phyloP scores from a whole-genome alignment of 2,329 filamentous ascomycete genomes.

The Pseudomassariella vexata region DNA sequence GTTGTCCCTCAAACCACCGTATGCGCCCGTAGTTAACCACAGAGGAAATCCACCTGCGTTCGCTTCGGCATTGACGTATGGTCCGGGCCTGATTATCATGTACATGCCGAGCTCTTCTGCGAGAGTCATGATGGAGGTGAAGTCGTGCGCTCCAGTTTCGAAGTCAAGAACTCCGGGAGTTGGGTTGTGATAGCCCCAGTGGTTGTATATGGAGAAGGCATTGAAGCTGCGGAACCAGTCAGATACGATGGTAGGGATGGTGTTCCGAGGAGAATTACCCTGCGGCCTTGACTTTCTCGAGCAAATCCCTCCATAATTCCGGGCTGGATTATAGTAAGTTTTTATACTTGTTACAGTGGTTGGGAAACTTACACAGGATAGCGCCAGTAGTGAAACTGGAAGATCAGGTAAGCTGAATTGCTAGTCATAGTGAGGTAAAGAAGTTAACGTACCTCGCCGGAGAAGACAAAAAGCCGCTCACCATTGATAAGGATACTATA shows the following conservation, averaged over 20 bases:
- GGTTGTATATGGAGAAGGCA: slow-evolving; percentile 35
- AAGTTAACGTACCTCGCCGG: slow-evolving; percentile 27
- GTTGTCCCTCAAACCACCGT: slow-evolving; percentile 46
- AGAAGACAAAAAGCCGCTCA: slow-evolving; percentile 35
- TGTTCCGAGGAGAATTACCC: slow-evolving; percentile 27
- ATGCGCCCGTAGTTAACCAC: slow-evolving; percentile 57
- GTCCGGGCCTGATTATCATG: slow-evolving; percentile 50
- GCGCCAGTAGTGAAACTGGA: slow-evolving; percentile 35
- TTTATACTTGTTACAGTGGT: not conserved
- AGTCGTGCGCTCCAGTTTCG: slow-evolving; percentile 45
- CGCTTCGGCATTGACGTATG: slow-evolving; percentile 59
- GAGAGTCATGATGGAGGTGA: slow-evolving; percentile 44
- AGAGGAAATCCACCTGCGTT: slow-evolving; percentile 57
- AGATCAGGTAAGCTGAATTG: not conserved
- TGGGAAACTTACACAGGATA: slow-evolving; percentile 29
- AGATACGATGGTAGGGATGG: not conserved
- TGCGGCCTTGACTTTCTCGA: slow-evolving; percentile 36
- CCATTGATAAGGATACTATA: slow-evolving; percentile 35
- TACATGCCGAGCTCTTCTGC: slow-evolving; percentile 50
- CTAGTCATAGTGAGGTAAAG: not conserved
- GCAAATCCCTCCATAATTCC: slow-evolving; percentile 33
- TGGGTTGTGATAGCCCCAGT: slow-evolving; percentile 35
- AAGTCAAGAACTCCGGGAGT: slow-evolving; percentile 37
- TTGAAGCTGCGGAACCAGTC: slow-evolving; percentile 28
- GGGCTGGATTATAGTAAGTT: slow-evolving; percentile 14